These are phyloP conservation scores for Aspergillus cejpii DNA, from an alignment of 2,329 filamentous ascomycete genomes.

Conservation along the genomic window DNA sequence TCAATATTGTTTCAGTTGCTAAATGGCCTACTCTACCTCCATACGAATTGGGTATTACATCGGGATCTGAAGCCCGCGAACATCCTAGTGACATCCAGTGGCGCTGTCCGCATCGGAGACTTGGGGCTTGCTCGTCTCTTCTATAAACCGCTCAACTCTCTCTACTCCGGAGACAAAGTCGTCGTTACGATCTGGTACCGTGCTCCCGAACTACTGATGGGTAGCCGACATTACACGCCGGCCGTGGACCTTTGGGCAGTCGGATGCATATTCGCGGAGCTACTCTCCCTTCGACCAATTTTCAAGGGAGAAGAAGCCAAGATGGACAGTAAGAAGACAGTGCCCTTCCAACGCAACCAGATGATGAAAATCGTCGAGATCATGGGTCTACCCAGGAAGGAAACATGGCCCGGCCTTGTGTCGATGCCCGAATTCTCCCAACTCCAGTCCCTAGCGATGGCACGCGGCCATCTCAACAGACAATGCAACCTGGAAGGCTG, in stretches of 20 bases:
- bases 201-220: constrained; percentile 85
- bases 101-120: constrained; percentile 91
- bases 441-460: constrained; percentile 48
- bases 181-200: constrained; percentile 99
- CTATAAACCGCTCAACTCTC: constrained; percentile 82
- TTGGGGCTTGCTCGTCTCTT: constrained; percentile 86
- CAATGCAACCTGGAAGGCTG: constrained; percentile 65
- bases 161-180: constrained; percentile 94
- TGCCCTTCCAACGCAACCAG: constrained; percentile 94
- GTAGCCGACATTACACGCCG: constrained; percentile 91
- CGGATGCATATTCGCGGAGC: constrained; percentile 94
- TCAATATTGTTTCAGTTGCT: constrained; percentile 94
- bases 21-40: constrained; percentile 89
- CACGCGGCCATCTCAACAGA: constrained; percentile 46
- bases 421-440: constrained; percentile 83
- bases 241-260: constrained; percentile 97
- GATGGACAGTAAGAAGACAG: constrained; percentile 96
- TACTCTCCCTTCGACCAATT: constrained; percentile 82
- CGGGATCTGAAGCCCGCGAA: constrained; percentile 96
- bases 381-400: constrained; percentile 81
- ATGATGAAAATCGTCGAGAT: constrained; percentile 99
- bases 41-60: constrained; percentile 95
- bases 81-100: constrained; percentile 90
- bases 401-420: constrained; percentile 76
- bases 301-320: constrained; percentile 99